phyloP scores from a whole-genome alignment of 2,329 filamentous ascomycete species.

The Diatrype stigma region DNA sequence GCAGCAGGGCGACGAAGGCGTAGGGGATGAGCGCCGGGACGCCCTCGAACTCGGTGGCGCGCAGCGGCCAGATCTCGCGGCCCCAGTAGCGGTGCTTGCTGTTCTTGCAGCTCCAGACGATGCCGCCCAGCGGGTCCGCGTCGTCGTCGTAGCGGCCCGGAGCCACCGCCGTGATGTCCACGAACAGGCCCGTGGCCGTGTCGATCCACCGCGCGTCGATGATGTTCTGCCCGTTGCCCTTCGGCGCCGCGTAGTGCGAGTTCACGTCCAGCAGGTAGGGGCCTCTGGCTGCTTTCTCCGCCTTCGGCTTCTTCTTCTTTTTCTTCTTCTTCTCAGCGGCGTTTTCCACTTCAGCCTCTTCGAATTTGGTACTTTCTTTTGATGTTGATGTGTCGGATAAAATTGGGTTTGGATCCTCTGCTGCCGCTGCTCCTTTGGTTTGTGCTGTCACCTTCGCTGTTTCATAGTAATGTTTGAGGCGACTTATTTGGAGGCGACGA shows the following conservation, averaged over 20 bases:
- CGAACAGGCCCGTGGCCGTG: slow-evolving; percentile 68
- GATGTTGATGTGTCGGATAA: too few relatives aligned
- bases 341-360: too few relatives aligned
- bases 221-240: slow-evolving; percentile 68
- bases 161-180: slow-evolving; percentile 76
- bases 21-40: slow-evolving; percentile 67
- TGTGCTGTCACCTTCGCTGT: too few relatives aligned
- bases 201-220: slow-evolving; percentile 87
- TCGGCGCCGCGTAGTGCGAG: slow-evolving; percentile 59
- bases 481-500: too few relatives aligned
- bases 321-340: slow-evolving; percentile 26
- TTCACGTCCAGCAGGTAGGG: slow-evolving; percentile 73
- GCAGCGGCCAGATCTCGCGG: slow-evolving; percentile 71
- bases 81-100: slow-evolving; percentile 62
- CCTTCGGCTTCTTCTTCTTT: neutral
- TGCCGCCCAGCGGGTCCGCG: slow-evolving; percentile 41
- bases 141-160: slow-evolving; percentile 41
- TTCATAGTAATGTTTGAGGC: too few relatives aligned
- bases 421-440: too few relatives aligned
- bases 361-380: too few relatives aligned
- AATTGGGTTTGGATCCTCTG: too few relatives aligned
- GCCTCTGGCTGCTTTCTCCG: slow-evolving; percentile 9
- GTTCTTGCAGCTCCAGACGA: slow-evolving; percentile 74
- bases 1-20: slow-evolving; percentile 60
- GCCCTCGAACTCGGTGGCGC: slow-evolving; percentile 70